Percentiles rank a stretch among this genome's conserved stretches.
Conservation (phyloP, 306 rosid genomes). For the Sicyos edulis region DNA sequence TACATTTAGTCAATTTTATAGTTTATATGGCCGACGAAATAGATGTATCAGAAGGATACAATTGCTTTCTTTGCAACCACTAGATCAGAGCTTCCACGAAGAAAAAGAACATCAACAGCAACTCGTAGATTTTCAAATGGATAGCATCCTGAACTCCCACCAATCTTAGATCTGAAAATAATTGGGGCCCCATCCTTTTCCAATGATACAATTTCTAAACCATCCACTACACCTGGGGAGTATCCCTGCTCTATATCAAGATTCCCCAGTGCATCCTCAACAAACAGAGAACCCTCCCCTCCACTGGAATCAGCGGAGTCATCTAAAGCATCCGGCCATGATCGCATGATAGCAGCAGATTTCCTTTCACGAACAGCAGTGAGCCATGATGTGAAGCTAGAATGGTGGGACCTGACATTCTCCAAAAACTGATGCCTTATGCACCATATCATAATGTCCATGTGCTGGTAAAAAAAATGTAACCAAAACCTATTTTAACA, state of each 20-base stretch:
- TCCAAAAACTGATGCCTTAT: conserved; percentile 65
- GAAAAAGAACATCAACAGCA: conserved; percentile 80
- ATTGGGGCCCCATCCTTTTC: conserved; percentile 44
- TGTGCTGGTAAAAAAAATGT: conserved; percentile 53
- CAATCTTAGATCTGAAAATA: conserved; percentile 48
- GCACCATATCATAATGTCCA: conserved; percentile 90
- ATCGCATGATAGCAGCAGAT: conserved; percentile 67
- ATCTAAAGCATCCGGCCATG: conserved; percentile 84
- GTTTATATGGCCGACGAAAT: background rate
- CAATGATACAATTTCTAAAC: conserved; percentile 49
- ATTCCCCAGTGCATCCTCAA: conserved; percentile 82
- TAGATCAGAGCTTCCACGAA: conserved; percentile 70
- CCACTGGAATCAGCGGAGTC: conserved; percentile 52
- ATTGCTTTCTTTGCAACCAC: conserved; percentile 92
- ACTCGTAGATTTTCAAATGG: conserved; percentile 75
- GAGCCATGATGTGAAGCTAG: conserved; percentile 54
- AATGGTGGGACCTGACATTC: conserved; percentile 43
- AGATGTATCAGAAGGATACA: conserved; percentile 61
- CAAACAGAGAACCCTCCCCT: conserved; percentile 64
- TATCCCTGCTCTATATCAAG: conserved; percentile 59
- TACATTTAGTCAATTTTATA: conserved; percentile 16
- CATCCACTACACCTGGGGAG: conserved; percentile 41
- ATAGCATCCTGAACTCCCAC: conserved; percentile 53
- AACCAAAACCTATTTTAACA: conserved; percentile 1
- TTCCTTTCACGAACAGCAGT: conserved; percentile 56